These are phyloP conservation scores for Asterochloris erici DNA, from an alignment of 139 green algal species.

Conservation along the genomic window DNA sequence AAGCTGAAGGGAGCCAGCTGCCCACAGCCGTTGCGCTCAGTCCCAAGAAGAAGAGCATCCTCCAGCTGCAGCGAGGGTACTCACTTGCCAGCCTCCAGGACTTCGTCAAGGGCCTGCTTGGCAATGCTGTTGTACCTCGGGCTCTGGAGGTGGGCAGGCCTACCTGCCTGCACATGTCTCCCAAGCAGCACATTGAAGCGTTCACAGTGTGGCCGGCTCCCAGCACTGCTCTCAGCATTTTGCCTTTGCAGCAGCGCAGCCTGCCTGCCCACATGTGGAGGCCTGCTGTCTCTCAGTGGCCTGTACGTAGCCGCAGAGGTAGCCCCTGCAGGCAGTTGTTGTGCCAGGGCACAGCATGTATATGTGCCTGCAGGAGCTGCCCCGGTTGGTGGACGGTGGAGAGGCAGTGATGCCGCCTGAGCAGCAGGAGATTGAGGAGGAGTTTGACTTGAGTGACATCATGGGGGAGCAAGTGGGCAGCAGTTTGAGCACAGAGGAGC, in stretches of 20 bases:
- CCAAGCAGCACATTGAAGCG: too few species aligned
- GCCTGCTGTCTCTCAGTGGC: too few species aligned
- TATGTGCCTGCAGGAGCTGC: background rate
- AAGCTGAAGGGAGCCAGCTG: background rate
- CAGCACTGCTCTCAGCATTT: too few species aligned
- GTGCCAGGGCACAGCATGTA: too few species aligned
- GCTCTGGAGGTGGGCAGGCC: background rate
- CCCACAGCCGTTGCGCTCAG: constrained; percentile 19
- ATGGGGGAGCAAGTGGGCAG: constrained; percentile 12
- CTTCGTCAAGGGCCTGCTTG: background rate
- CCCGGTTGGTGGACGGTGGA: constrained; percentile 13
- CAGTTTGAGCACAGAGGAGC: constrained; percentile 2
- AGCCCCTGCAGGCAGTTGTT: too few species aligned
- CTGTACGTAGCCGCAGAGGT: too few species aligned
- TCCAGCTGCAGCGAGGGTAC: background rate
- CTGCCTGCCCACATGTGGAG: too few species aligned
- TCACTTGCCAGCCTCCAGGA: background rate
- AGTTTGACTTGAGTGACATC: constrained; percentile 24
- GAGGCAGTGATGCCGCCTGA: background rate
- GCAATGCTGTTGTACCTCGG: background rate
- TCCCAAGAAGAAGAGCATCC: constrained; percentile 2
- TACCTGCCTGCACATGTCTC: too few species aligned
- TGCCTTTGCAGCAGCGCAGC: too few species aligned
- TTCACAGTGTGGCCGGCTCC: too few species aligned
- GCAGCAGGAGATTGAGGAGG: background rate